phyloP scores from a whole-genome alignment of 768 basidiomycete species.

The Coprinopsis cinerea region DNA sequence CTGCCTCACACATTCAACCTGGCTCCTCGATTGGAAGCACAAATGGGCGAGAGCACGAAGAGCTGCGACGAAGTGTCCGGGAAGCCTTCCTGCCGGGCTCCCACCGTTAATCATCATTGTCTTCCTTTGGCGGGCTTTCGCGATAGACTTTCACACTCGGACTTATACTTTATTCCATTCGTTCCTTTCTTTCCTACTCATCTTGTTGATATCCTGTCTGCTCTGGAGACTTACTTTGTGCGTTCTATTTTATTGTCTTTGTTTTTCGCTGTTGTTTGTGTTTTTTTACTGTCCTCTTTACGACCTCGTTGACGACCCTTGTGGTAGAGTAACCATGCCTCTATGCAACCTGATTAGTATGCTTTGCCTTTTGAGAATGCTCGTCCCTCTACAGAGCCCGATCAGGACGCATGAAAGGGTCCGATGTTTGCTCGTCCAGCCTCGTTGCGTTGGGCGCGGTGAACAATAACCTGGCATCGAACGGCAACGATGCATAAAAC shows the following conservation, averaged over 20 bases:
- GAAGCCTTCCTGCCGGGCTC: conserved; percentile 74
- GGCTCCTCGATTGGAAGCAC: conserved; percentile 64
- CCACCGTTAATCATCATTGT: conserved; percentile 36
- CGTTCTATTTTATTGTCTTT: neutral
- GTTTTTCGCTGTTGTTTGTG: neutral
- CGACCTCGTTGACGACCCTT: neutral
- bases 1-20: conserved; percentile 62
- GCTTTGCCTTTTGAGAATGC: too few relatives aligned
- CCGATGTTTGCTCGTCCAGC: too few relatives aligned
- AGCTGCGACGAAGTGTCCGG: conserved; percentile 73
- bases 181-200: conserved; percentile 9
- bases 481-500: too few relatives aligned
- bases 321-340: neutral
- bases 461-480: too few relatives aligned
- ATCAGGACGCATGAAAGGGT: too few relatives aligned
- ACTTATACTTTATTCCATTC: conserved; percentile 16
- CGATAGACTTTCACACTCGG: conserved; percentile 5
- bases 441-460: too few relatives aligned
- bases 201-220: conserved; percentile 11
- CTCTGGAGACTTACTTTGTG: conserved; percentile 12
- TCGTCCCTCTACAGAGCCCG: too few relatives aligned
- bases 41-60: conserved; percentile 65
- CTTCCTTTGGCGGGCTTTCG: conserved; percentile 13
- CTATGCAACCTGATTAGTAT: neutral
- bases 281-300: neutral